Percentiles rank a stretch among this genome's conserved stretches.
phyloP scores from a whole-genome alignment of 345 rosid genomes.

The Carallia pectinifolia region DNA sequence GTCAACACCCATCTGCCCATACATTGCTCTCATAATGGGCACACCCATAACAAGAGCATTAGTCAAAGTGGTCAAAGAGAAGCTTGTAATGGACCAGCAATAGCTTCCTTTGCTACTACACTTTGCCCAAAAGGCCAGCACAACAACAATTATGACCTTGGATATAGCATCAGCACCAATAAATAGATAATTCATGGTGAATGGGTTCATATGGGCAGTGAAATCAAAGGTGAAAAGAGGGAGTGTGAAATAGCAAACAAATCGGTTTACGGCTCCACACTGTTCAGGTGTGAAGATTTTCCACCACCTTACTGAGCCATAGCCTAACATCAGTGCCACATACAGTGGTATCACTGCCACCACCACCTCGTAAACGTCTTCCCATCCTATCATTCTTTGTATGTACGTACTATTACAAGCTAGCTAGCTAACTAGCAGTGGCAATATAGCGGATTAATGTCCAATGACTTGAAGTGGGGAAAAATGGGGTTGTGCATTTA shows the following conservation, averaged over 20 bases:
- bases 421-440: no score
- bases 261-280: conserved; percentile 70
- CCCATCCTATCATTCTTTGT: conserved; percentile 64
- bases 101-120: conserved; percentile 63
- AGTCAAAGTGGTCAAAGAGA: conserved; percentile 62
- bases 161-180: conserved; percentile 67
- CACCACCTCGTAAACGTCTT: conserved; percentile 69
- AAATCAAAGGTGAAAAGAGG: conserved; percentile 78
- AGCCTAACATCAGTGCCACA: conserved; percentile 69
- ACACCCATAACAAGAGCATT: conserved; percentile 74
- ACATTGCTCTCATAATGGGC: conserved; percentile 71
- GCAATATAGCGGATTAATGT: no score
- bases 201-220: conserved; percentile 71
- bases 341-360: conserved; percentile 83
- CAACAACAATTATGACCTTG: conserved; percentile 51
- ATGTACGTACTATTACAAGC: no score
- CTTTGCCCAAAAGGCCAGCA: conserved; percentile 62
- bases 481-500: no score
- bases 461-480: no score
- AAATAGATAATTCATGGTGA: conserved; percentile 64
- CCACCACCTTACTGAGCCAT: conserved; percentile 95
- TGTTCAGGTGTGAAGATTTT: conserved; percentile 63
- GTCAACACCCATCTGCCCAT: conserved; percentile 64
- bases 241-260: conserved; percentile 77
- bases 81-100: conserved; percentile 79